Conservation (phyloP, 2,329 filamentous ascomycete genomes). For the Cercospora sesami region DNA sequence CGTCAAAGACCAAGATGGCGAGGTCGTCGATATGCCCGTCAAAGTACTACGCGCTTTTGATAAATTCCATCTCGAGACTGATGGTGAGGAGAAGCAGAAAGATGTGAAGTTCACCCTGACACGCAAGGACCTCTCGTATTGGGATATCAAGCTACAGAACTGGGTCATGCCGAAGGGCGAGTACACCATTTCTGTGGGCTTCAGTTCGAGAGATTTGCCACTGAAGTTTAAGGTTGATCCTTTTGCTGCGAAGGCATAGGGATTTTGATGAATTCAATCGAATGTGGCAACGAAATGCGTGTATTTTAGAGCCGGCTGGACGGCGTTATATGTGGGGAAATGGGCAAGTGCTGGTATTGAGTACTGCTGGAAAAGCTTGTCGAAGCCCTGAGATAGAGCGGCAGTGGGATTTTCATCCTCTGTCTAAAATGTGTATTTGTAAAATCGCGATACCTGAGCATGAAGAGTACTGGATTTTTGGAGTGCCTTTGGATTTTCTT, state of each 20-base stretch:
- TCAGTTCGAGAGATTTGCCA: slow-evolving; percentile 28
- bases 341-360: neutral
- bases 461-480: neutral
- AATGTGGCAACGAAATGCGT: neutral
- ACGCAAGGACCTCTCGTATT: slow-evolving; percentile 40
- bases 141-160: slow-evolving; percentile 40
- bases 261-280: neutral
- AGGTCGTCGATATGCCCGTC: slow-evolving; percentile 48
- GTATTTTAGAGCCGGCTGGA: neutral
- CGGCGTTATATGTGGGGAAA: neutral
- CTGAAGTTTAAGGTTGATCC: slow-evolving; percentile 17
- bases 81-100: slow-evolving; percentile 21
- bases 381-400: neutral
- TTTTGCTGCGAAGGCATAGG: slow-evolving; percentile 8
- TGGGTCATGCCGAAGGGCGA: slow-evolving; percentile 40
- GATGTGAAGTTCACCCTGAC: slow-evolving; percentile 41
- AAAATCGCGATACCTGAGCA: neutral
- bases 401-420: neutral
- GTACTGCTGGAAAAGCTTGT: neutral
- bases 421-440: neutral
- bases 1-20: slow-evolving; percentile 31
- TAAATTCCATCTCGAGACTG: slow-evolving; percentile 41
- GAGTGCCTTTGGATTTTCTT: neutral
- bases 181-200: slow-evolving; percentile 37
- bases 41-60: slow-evolving; percentile 49